A percentile compares a stretch with the other conserved stretches of the same genome.
These are phyloP conservation scores for Tylopilus sp. DNA, from an alignment of 768 basidiomycete genomes.

Conservation along the genomic window DNA sequence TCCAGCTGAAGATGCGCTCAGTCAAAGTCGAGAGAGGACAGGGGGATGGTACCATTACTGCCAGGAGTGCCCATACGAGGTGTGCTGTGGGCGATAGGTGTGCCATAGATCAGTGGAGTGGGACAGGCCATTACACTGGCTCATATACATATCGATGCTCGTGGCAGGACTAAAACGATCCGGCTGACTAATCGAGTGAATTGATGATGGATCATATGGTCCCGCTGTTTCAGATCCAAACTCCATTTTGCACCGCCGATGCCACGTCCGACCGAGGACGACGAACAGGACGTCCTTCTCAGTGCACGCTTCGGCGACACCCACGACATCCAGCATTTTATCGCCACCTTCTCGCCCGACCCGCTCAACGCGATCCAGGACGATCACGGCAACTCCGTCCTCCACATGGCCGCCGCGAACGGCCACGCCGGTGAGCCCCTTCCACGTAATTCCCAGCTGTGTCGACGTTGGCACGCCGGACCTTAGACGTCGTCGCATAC, in stretches of 20 bases:
- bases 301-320: slow-evolving; percentile 87
- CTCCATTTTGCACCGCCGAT: not conserved
- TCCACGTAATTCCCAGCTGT: not conserved
- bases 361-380: slow-evolving; percentile 55
- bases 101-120: not conserved
- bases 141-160: no score
- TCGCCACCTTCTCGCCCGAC: slow-evolving; percentile 52
- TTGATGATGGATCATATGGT: not conserved
- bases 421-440: slow-evolving; percentile 70
- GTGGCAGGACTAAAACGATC: no score
- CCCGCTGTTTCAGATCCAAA: not conserved
- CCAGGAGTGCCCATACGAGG: slow-evolving; percentile 61
- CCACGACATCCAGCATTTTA: slow-evolving; percentile 68
- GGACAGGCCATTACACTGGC: no score
- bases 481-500: slow-evolving; percentile 69
- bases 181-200: not conserved
- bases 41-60: slow-evolving; percentile 39
- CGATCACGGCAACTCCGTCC: slow-evolving; percentile 70
- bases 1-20: slow-evolving; percentile 32
- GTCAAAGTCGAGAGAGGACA: not conserved
- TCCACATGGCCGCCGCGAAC: slow-evolving; percentile 89
- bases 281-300: slow-evolving; percentile 72
- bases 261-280: slow-evolving; percentile 41
- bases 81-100: slow-evolving; percentile 59
- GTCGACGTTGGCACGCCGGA: slow-evolving; percentile 36